Conservation (phyloP, 345 rosid genomes). For the Hevea brasiliensis region DNA sequence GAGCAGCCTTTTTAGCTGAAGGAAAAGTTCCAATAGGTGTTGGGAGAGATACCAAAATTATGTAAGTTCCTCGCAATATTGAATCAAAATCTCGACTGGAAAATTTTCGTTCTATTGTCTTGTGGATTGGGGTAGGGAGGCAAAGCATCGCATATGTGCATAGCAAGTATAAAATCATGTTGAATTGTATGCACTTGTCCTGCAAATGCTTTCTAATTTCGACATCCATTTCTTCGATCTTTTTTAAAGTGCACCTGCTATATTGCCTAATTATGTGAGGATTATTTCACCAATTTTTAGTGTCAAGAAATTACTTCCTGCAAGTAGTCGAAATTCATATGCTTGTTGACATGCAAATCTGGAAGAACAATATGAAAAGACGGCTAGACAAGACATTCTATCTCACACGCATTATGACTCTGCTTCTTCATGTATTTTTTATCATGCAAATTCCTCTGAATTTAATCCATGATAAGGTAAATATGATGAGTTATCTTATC, state of each 20-base stretch:
- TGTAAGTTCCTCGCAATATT: conserved; percentile 27
- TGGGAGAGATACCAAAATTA: conserved; percentile 66
- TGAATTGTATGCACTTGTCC: too few relatives aligned
- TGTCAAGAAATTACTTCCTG: too few relatives aligned
- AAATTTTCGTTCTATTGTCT: not conserved
- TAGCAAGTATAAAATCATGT: not conserved
- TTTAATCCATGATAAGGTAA: not conserved
- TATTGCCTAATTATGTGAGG: not conserved
- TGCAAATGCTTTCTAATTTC: not conserved
- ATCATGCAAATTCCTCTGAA: not conserved
- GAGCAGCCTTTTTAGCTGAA: conserved; percentile 52
- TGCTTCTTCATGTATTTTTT: not conserved
- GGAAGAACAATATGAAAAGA: too few relatives aligned
- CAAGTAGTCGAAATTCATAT: not conserved
- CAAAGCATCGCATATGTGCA: not conserved
- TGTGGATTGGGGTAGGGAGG: not conserved
- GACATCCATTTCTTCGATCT: too few relatives aligned
- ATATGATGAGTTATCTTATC: conserved; percentile 2
- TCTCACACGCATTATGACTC: not conserved
- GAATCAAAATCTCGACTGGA: not conserved
- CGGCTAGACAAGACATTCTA: not conserved
- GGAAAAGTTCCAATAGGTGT: conserved; percentile 75
- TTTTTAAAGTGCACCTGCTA: not conserved
- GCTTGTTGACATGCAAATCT: not conserved
- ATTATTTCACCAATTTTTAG: too few relatives aligned